Percentiles rank a stretch among this genome's conserved stretches.
These are phyloP conservation scores for Paraleonurus japonicus DNA, from an alignment of 257 asterid species.

Conservation along the genomic window DNA sequence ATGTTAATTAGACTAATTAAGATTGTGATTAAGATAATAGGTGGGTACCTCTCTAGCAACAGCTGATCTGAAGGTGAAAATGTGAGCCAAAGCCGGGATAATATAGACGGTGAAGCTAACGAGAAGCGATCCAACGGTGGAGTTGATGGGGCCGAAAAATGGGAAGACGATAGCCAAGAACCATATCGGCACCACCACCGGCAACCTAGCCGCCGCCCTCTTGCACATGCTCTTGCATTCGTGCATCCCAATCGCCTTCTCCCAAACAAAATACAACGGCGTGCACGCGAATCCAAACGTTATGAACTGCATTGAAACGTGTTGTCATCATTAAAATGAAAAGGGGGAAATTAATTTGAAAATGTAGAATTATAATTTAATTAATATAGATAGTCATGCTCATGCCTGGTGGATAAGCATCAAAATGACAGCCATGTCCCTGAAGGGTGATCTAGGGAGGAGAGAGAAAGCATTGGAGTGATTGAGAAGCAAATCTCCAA, in stretches of 20 bases:
- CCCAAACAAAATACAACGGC: constrained; percentile 92
- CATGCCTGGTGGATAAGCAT: constrained; percentile 96
- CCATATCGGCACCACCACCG: constrained; percentile 93
- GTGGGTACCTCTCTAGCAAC: constrained; percentile 77
- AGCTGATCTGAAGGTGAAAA: constrained; percentile 74
- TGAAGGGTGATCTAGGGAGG: constrained; percentile 73
- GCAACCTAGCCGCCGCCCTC: constrained; percentile 75
- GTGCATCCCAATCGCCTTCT: constrained; percentile 89
- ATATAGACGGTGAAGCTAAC: constrained; percentile 94
- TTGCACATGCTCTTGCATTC: constrained; percentile 91
- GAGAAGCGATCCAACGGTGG: constrained; percentile 85
- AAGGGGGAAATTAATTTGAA: not conserved
- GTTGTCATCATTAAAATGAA: not conserved
- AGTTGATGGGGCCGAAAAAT: constrained; percentile 92
- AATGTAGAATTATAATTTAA: too few species aligned
- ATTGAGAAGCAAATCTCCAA: constrained; percentile 82
- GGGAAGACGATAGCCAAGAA: constrained; percentile 91
- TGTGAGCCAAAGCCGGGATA: constrained; percentile 86
- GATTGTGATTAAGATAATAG: not conserved
- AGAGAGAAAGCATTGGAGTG: constrained; percentile 94
- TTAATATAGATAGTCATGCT: too few species aligned
- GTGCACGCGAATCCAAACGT: constrained; percentile 99
- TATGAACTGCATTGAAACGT: constrained; percentile 74
- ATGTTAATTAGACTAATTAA: too few species aligned
- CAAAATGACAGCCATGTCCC: constrained; percentile 87